A percentile compares a stretch with the other conserved stretches of the same genome.
These are phyloP conservation scores for Candida ficus DNA, from an alignment of 805 yeast species.

Conservation along the genomic window DNA sequence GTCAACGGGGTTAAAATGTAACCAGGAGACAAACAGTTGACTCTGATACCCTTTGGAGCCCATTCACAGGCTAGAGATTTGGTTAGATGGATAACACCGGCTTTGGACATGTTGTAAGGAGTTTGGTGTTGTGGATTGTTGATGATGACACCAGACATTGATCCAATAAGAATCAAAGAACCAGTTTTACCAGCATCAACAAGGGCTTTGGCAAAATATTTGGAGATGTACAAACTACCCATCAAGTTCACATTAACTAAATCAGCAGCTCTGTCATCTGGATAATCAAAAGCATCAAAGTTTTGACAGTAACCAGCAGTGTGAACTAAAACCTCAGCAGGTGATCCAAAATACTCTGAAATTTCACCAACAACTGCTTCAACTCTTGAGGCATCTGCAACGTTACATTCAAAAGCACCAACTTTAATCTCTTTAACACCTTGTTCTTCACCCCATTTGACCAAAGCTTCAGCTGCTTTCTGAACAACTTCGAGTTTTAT, in stretches of 20 bases:
- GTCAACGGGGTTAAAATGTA: conserved; percentile 78
- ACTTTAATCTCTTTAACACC: conserved; percentile 31
- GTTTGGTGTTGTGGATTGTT: conserved; percentile 77
- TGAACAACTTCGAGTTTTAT: conserved; percentile 56
- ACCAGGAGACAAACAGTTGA: conserved; percentile 76
- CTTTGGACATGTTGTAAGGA: conserved; percentile 81
- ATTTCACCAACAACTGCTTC: conserved; percentile 48
- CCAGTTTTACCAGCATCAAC: conserved; percentile 50
- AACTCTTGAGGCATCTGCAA: conserved; percentile 58
- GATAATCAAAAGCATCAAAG: conserved; percentile 72
- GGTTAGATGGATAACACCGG: conserved; percentile 78
- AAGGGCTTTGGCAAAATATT: conserved; percentile 64
- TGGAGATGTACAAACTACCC: conserved; percentile 73
- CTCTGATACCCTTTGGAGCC: conserved; percentile 72
- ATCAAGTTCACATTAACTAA: conserved; percentile 66
- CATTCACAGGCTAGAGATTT: conserved; percentile 76
- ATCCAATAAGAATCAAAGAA: conserved; percentile 65
- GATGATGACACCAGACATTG: conserved; percentile 74
- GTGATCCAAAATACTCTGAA: conserved; percentile 52
- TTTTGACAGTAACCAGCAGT: conserved; percentile 87
- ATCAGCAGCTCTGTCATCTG: conserved; percentile 62
- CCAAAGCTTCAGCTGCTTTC: conserved; percentile 46
- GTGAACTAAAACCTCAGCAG: conserved; percentile 65
- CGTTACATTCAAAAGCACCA: conserved; percentile 69
- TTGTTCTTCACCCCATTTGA: conserved; percentile 41